phyloP scores from a whole-genome alignment of 495 filamentous ascomycete genomes.

The Cercophora samala region DNA sequence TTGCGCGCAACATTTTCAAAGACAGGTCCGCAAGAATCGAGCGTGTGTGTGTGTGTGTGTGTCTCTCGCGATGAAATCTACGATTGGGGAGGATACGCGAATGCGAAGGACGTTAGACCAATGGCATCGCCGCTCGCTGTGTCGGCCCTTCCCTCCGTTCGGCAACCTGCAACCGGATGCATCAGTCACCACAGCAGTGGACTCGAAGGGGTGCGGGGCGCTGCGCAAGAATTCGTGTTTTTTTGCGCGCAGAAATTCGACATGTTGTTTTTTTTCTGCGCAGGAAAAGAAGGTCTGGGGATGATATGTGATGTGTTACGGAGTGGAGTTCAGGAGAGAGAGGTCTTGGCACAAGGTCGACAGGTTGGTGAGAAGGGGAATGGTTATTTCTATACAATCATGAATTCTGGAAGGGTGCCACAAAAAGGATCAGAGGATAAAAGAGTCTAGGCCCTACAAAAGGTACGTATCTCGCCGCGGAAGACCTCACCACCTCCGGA shows the following conservation, averaged over 20 bases:
- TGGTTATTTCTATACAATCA: background rate
- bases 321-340: too few relatives aligned
- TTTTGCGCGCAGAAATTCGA: slow-evolving; percentile 2
- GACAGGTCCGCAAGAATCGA: background rate
- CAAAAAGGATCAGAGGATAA: too few relatives aligned
- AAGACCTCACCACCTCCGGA: background rate
- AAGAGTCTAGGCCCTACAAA: too few relatives aligned
- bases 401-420: too few relatives aligned
- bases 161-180: background rate
- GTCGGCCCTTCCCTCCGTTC: background rate
- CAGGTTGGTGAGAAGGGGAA: too few relatives aligned
- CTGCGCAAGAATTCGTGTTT: background rate
- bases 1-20: background rate
- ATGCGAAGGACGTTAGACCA: background rate
- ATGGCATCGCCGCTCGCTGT: background rate
- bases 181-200: background rate
- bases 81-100: background rate
- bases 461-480: too few relatives aligned
- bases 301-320: too few relatives aligned
- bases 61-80: background rate
- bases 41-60: too few relatives aligned
- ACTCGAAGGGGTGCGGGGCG: background rate
- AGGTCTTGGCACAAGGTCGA: too few relatives aligned
- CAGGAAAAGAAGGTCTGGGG: background rate
- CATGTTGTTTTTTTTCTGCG: background rate